Evolutionary conservation across 2,329 filamentous ascomycete genomes (phyloP), one percentile per base, ranked within the genome.

Genomic region (Coniella vitis): DNA sequence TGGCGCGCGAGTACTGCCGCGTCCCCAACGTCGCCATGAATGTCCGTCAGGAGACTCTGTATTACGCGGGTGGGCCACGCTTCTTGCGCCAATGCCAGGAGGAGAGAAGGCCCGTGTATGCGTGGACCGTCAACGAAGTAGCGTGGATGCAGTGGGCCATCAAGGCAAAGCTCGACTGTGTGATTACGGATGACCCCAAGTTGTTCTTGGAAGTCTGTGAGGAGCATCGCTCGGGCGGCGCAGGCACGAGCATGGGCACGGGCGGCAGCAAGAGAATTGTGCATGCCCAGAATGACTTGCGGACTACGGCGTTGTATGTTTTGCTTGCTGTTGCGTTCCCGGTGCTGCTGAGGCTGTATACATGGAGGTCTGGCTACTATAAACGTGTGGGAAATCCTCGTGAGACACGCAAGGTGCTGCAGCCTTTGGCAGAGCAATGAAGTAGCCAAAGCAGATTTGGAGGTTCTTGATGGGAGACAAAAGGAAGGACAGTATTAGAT

Each of bases 61-160:
- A 88, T 50, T 81, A 84, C 1, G 82, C 82, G 0, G 69, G 79
- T 32, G 90, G 90, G 7, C 62, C 65, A 9, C 67, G 70, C 10
- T 93, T 96, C 68, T 66, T 90, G 14, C 70, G 72, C 12, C 76
- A 83, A 47, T 78, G 80, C 21, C 74, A 75, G 52, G 63, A 68
- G 41, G 69, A 71, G 2, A 68, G 73, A 14, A 75, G 85, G 19
- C 75, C 77, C 4, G 70, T 96, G 4, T 83, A 85, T 58, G 77
- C 81, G 0, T 97, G 91, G 91, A 96, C 90, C 0, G 86, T 95
- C 44, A 95, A 97, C 62, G 77, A 85, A 13, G 76, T 79, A 54
- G 72, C 74, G 43, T 78, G 81, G 66, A 96, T 97, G 90, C 76
- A 81, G 58, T 95, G 89, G 88, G 77, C 81, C 55, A 79, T 95